Percentiles rank a stretch among this genome's conserved stretches.
These are phyloP conservation scores for Ilex aquifolium DNA, from an alignment of 257 asterid species.

Conservation along the genomic window DNA sequence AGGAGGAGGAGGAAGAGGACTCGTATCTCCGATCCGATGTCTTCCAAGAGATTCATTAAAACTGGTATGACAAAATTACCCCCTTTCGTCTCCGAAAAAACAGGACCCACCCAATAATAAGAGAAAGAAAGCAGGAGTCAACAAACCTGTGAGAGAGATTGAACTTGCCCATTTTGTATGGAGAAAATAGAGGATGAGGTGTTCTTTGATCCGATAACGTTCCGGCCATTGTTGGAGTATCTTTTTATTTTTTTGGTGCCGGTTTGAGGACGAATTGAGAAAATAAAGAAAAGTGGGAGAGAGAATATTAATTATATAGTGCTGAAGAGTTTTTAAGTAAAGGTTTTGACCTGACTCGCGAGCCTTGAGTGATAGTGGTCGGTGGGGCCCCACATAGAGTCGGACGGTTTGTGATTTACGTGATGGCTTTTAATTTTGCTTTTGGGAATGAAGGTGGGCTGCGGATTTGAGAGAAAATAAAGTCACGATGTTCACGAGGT, in stretches of 20 bases:
- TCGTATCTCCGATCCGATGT: not conserved
- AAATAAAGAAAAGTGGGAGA: not conserved
- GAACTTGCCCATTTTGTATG: constrained; percentile 77
- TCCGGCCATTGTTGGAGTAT: constrained; percentile 33
- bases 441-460: no score
- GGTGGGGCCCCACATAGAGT: no score
- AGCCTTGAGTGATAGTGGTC: no score
- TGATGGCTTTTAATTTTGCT: no score
- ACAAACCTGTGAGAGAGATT: constrained; percentile 80
- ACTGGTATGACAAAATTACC: no score
- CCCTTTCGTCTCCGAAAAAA: not conserved
- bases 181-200: constrained; percentile 58
- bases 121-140: not conserved
- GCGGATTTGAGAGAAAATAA: not conserved
- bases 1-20: not conserved
- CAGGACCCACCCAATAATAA: not conserved
- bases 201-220: constrained; percentile 31
- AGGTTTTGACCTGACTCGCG: no score
- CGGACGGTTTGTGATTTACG: no score
- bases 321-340: not conserved
- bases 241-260: not conserved
- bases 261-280: not conserved
- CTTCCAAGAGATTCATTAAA: not conserved
- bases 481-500: not conserved
- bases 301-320: not conserved